Evolutionary conservation across 306 rosid genomes (phyloP).

Genomic region (Citrullus amarus): DNA sequence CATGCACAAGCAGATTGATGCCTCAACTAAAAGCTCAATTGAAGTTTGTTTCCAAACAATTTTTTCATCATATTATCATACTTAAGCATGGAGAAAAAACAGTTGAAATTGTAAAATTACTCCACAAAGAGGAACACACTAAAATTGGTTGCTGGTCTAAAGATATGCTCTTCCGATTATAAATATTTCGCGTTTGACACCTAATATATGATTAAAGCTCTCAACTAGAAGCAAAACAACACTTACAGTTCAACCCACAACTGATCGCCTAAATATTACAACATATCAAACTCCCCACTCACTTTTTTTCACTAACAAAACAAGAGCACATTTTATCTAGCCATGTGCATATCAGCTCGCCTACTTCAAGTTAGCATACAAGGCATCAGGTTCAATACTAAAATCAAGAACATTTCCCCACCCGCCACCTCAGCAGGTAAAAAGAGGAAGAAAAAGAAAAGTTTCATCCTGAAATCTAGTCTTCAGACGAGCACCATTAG

Average conservation of each 20-base stretch:
- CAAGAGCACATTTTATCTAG: background rate
- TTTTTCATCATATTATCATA: background rate
- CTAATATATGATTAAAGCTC: background rate
- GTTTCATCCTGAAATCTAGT: too few species aligned
- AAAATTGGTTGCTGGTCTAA: background rate
- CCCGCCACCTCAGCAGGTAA: too few species aligned
- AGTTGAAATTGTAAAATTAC: background rate
- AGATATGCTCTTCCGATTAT: background rate
- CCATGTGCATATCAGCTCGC: background rate
- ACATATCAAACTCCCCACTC: background rate
- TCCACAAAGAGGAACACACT: background rate
- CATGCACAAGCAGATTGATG: background rate
- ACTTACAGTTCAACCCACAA: background rate
- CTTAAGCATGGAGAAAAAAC: background rate
- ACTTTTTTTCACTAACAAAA: background rate
- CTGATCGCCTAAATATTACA: background rate
- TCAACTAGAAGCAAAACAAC: background rate
- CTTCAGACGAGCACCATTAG: too few species aligned
- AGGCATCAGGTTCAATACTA: background rate
- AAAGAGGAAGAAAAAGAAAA: too few species aligned
- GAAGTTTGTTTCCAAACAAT: background rate
- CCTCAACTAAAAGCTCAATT: conserved; percentile 1
- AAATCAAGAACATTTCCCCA: background rate
- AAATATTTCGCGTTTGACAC: background rate
- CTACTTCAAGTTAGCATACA: background rate